Evolutionary conservation across 2,329 filamentous ascomycete species (phyloP), one percentile per base, ranked within the genome.

Genomic region (Chrysosporium keratinophilum): DNA sequence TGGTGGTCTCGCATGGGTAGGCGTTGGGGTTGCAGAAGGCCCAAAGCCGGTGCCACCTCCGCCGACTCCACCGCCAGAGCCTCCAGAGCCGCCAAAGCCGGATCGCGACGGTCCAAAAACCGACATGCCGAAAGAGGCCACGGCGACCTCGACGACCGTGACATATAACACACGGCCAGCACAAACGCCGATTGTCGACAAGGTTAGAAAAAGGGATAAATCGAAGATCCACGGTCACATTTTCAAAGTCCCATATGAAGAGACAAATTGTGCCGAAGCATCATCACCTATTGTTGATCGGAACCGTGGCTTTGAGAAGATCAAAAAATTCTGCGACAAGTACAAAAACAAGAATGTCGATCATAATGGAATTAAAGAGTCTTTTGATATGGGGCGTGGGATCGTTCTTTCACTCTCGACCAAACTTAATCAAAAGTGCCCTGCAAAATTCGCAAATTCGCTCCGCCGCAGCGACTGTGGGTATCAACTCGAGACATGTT

Each of bases 1-100:
- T 19, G 50, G 50, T 10, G 50, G 50, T 6, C 50, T 52, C 41
- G 50, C 50, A 17, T 52, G 41, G 50, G 37, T 52, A 19, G 50
- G 40, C 14, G 19, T 28, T 11, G 42, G 17, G 10, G 39, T 37
- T 37, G 50, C 50, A n/a, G 50, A 35, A 11, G 41, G 7, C 31
- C 50, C 50, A n/a, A 52, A 44, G 33, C 41, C 41, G 20, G 15
- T 52, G 1, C 31, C 50, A 6, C 50, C 50, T 52, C 50, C 50
- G 23, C 50, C 50, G n/a, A 52, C 50, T 28, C 50, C 50, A 6
- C 50, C 48, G 14, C 48, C 48, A 43, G 48, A 43, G 15, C 33
- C 28, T 3, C 50, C 40, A 12, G 19, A 37, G 15, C 40, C 40
- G n/a, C 49, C 39, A 6, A 40, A 44, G 3, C 37, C 20, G 17